phyloP scores from a whole-genome alignment of 2,329 filamentous ascomycete genomes.

The Parafenestella ontariensis region DNA sequence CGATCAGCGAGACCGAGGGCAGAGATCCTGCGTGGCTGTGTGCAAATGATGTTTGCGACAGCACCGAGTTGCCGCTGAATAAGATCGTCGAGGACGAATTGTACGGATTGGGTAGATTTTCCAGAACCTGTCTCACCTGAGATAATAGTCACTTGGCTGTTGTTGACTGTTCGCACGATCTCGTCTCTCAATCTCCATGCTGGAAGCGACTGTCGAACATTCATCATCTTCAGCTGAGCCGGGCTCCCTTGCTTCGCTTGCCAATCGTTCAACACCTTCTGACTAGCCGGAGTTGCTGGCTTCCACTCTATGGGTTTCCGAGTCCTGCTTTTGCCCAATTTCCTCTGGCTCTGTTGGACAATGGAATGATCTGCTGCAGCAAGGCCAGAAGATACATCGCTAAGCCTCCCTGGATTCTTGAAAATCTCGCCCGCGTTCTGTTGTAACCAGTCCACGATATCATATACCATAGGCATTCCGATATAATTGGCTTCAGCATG shows the following conservation, averaged over 20 bases:
- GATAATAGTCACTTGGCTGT: constrained; percentile 91
- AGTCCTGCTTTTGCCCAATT: constrained; percentile 26
- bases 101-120: constrained; percentile 95
- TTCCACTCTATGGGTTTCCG: constrained; percentile 69
- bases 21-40: constrained; percentile 92
- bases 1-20: constrained; percentile 92
- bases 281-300: constrained; percentile 63
- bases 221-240: constrained; percentile 76
- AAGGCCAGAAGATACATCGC: constrained; percentile 80
- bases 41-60: constrained; percentile 89
- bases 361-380: constrained; percentile 58
- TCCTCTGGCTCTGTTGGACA: constrained; percentile 20
- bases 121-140: constrained; percentile 96
- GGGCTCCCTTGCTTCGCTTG: constrained; percentile 68
- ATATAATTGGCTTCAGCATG: constrained; percentile 74
- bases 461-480: constrained; percentile 91
- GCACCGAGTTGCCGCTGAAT: constrained; percentile 78
- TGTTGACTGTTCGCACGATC: constrained; percentile 77
- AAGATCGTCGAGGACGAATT: constrained; percentile 92
- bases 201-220: constrained; percentile 75
- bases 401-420: constrained; percentile 80
- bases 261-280: constrained; percentile 70
- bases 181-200: constrained; percentile 84
- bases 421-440: constrained; percentile 82
- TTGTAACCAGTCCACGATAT: constrained; percentile 90